These are phyloP conservation scores for Tubosaeta brunneosetosa DNA, from an alignment of 768 basidiomycete species.

Conservation along the genomic window DNA sequence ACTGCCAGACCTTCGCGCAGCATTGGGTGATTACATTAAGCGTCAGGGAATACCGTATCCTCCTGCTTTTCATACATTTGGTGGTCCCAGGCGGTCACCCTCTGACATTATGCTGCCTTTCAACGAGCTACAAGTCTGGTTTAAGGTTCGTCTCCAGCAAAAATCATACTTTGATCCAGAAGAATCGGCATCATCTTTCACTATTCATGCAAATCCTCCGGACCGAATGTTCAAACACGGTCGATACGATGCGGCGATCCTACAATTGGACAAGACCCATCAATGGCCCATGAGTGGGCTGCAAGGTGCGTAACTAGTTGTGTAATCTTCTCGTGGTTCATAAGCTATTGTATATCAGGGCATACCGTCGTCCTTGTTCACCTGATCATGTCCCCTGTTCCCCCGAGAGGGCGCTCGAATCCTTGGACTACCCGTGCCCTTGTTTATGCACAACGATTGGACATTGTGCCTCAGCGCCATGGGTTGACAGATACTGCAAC, in stretches of 20 bases:
- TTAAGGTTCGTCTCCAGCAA: background rate
- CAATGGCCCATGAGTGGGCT: background rate
- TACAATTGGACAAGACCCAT: background rate
- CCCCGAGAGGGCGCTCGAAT: background rate
- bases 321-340: background rate
- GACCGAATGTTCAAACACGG: background rate
- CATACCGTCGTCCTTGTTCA: background rate
- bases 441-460: background rate
- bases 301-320: background rate
- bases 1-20: background rate
- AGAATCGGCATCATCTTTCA: background rate
- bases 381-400: background rate
- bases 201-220: no score
- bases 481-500: background rate
- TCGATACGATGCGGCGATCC: background rate
- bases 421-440: background rate
- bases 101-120: background rate
- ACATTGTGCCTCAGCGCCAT: background rate
- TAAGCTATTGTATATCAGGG: background rate
- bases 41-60: background rate
- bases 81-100: background rate
- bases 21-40: background rate
- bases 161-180: background rate
- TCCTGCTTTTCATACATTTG: background rate
- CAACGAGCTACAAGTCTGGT: background rate